Evolutionary conservation across 2,329 filamentous ascomycete species (phyloP).

Genomic region (Cladosporium sp.): DNA sequence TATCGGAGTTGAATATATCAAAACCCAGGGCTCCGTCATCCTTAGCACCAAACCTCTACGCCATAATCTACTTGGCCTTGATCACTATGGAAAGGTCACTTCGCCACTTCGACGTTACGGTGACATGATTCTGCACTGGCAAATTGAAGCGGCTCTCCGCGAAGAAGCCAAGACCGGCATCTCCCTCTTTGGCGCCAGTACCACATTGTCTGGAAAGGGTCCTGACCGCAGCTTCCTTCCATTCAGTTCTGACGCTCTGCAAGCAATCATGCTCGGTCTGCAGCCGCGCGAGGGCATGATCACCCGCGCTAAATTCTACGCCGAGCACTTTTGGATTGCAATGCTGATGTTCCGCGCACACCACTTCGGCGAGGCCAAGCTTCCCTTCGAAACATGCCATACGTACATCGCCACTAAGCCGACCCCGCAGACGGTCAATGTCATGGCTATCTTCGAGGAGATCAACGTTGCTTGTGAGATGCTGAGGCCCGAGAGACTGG

Average conservation of each 20-base stretch:
- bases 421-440: neutral
- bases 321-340: constrained; percentile 46
- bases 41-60: constrained; percentile 44
- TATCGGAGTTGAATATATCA: constrained; percentile 40
- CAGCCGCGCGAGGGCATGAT: constrained; percentile 44
- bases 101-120: constrained; percentile 58
- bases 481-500: constrained; percentile 15
- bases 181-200: constrained; percentile 32
- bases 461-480: constrained; percentile 19
- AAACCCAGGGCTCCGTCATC: constrained; percentile 38
- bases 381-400: constrained; percentile 45
- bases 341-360: constrained; percentile 56
- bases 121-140: constrained; percentile 60
- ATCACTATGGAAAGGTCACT: constrained; percentile 55
- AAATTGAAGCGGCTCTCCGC: constrained; percentile 59
- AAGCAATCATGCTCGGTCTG: constrained; percentile 45
- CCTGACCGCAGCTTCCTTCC: constrained; percentile 39
- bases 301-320: constrained; percentile 32
- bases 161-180: constrained; percentile 48
- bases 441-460: constrained; percentile 20
- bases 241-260: constrained; percentile 46
- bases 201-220: neutral
- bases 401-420: constrained; percentile 25
- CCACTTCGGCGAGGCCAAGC: constrained; percentile 49
- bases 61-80: constrained; percentile 50